phyloP scores from a whole-genome alignment of 2,329 filamentous ascomycete species.

The Neospermospora avenae region DNA sequence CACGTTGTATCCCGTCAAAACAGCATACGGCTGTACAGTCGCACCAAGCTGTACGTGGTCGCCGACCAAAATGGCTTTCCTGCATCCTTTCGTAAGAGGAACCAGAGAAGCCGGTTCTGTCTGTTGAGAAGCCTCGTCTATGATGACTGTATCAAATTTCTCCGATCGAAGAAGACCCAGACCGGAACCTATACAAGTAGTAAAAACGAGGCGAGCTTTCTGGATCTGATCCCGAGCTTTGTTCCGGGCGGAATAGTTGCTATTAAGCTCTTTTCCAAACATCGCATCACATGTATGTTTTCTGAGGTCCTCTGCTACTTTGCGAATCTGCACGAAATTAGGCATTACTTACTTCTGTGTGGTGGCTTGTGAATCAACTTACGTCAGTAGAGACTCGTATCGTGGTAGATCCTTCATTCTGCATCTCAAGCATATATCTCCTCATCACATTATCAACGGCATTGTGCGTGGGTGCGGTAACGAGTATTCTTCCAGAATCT shows the following conservation, averaged over 20 bases:
- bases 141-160: slow-evolving; percentile 37
- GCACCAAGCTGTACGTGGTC: slow-evolving; percentile 47
- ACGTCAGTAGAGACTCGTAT: slow-evolving; percentile 11
- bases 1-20: slow-evolving; percentile 7
- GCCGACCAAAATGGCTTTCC: slow-evolving; percentile 43
- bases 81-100: slow-evolving; percentile 42
- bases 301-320: slow-evolving; percentile 9
- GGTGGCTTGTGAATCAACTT: not conserved
- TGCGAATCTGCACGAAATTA: not conserved
- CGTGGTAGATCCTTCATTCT: not conserved
- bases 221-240: slow-evolving; percentile 40
- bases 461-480: slow-evolving; percentile 7
- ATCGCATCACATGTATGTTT: slow-evolving; percentile 21
- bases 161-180: slow-evolving; percentile 41
- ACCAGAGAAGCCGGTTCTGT: slow-evolving; percentile 43
- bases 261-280: slow-evolving; percentile 32
- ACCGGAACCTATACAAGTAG: slow-evolving; percentile 42
- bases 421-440: not conserved
- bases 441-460: slow-evolving; percentile 14
- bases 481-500: slow-evolving; percentile 3
- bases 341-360: not conserved
- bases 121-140: slow-evolving; percentile 47
- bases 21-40: slow-evolving; percentile 38
- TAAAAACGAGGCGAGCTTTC: slow-evolving; percentile 41
- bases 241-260: slow-evolving; percentile 32